Base-by-base conservation (phyloP, 192 early-diverging fungal genomes). In the Tieghemiomyces parasiticus region DNA sequence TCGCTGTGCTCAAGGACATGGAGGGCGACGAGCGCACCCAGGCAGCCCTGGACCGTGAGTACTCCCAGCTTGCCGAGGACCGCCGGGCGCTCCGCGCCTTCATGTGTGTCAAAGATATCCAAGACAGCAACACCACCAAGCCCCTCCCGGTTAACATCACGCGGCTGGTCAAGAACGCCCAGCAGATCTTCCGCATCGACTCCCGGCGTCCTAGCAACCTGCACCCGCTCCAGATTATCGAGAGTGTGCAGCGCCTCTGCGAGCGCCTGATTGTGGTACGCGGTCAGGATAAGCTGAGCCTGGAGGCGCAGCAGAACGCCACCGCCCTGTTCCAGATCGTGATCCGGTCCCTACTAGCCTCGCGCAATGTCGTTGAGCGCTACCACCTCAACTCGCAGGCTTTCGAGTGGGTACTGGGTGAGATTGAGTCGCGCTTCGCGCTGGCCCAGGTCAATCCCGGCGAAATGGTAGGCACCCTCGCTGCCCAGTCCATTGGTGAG, bases 401-500 rank as follows among this genome's bases (percentile, higher is more conserved):
- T 4, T 95, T 99, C 63, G 85, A 92, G 67, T 96, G 90, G 89
- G 69, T 99, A 29, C 63, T 99, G 35, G 91, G 91, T 12, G 94
- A 97, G 68, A 92, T 97, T 65, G 85, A 89, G 70, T 80, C 81
- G 9, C 78, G 93, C 24, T 99, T 96, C 71, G 85, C 86, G 68
- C 86, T 84, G 53, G 80, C 93, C 29, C 78, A 92, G 58, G 93
- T 95, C 32, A 85, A 90, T 60, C 88, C 92, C 1, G 91, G 93
- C 42, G 95, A 99, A 77, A 96, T 96, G 92, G 93, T 99, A 19
- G 95, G 95, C 35, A 90, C 89, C 16, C 77, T 99, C 61, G 93
- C 95, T 26, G 95, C 95, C 19, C 95, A 99, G 71, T 95, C 92
- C 25, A 97, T 99, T 73, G 95, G 95, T 71, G 95, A 99, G 72